Evolutionary conservation across 768 basidiomycete genomes (phyloP).

Genomic region (Hericium alpestre): DNA sequence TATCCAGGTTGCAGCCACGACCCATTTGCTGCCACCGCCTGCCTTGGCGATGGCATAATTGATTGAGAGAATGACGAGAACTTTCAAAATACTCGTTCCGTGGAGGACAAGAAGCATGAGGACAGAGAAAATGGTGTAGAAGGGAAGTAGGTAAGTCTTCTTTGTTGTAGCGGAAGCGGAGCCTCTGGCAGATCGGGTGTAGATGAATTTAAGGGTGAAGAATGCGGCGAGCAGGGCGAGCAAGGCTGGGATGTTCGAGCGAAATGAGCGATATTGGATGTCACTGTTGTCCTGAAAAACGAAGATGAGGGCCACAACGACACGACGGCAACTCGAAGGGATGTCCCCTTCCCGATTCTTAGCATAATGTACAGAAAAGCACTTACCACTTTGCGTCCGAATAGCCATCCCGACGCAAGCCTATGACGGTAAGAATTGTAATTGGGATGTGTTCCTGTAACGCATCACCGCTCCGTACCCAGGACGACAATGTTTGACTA

Average conservation of each 20-base stretch:
- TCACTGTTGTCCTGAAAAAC: conserved; percentile 81
- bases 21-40: conserved; percentile 30
- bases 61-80: conserved; percentile 52
- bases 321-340: too few relatives aligned
- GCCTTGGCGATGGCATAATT: conserved; percentile 60
- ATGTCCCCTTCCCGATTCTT: too few relatives aligned
- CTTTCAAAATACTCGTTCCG: conserved; percentile 71
- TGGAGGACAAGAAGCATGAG: conserved; percentile 66
- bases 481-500: background rate
- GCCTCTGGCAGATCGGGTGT: conserved; percentile 21
- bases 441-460: conserved; percentile 63
- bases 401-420: conserved; percentile 72
- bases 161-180: conserved; percentile 17
- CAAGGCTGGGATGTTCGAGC: conserved; percentile 66
- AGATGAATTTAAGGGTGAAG: conserved; percentile 44
- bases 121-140: conserved; percentile 50
- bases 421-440: conserved; percentile 46
- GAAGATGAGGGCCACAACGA: background rate
- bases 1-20: conserved; percentile 56
- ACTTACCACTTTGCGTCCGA: conserved; percentile 61
- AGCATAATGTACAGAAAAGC: background rate
- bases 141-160: conserved; percentile 36
- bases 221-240: conserved; percentile 39
- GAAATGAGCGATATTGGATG: conserved; percentile 80
- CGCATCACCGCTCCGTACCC: background rate